phyloP scores from a whole-genome alignment of 2,329 filamentous ascomycete genomes.

The Aureobasidium sp. region DNA sequence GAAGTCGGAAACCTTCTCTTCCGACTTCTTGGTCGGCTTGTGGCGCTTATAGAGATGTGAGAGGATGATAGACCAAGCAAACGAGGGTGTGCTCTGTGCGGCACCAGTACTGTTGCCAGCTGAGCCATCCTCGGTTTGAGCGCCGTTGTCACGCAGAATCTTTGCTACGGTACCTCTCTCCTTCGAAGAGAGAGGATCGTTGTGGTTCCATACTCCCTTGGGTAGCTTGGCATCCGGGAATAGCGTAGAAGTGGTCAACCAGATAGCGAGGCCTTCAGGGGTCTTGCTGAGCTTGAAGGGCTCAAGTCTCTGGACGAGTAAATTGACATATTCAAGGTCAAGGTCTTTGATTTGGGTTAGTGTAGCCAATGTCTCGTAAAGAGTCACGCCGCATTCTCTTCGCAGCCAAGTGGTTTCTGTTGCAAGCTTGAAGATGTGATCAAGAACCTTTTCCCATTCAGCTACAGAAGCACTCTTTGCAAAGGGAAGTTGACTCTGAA shows the following conservation, averaged over 20 bases:
- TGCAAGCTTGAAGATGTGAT: constrained; percentile 65
- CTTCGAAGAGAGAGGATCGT: constrained; percentile 64
- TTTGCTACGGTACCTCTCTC: constrained; percentile 64
- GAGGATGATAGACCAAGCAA: constrained; percentile 81
- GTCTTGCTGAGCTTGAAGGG: constrained; percentile 62
- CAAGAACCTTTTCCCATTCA: constrained; percentile 61
- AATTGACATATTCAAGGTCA: constrained; percentile 11
- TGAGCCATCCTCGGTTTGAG: constrained; percentile 36
- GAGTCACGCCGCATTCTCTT: constrained; percentile 76
- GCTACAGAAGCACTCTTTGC: constrained; percentile 45
- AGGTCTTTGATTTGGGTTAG: constrained; percentile 13
- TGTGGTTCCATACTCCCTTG: constrained; percentile 63
- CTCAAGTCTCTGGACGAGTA: constrained; percentile 24
- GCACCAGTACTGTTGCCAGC: constrained; percentile 50
- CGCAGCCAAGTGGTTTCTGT: constrained; percentile 83
- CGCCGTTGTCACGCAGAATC: constrained; percentile 69
- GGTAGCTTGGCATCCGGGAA: constrained; percentile 59
- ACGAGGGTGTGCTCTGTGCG: constrained; percentile 75
- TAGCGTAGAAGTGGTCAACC: constrained; percentile 61
- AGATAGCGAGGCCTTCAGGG: constrained; percentile 82
- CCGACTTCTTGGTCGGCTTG: constrained; percentile 16
- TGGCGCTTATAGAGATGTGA: constrained; percentile 32
- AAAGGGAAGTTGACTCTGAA: constrained; percentile 70
- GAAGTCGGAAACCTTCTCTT: constrained; percentile 42
- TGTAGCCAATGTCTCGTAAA: constrained; percentile 58